Evolutionary conservation across 495 filamentous ascomycete genomes (phyloP).

Genomic region (Pseudomonodictys pantanalensis): DNA sequence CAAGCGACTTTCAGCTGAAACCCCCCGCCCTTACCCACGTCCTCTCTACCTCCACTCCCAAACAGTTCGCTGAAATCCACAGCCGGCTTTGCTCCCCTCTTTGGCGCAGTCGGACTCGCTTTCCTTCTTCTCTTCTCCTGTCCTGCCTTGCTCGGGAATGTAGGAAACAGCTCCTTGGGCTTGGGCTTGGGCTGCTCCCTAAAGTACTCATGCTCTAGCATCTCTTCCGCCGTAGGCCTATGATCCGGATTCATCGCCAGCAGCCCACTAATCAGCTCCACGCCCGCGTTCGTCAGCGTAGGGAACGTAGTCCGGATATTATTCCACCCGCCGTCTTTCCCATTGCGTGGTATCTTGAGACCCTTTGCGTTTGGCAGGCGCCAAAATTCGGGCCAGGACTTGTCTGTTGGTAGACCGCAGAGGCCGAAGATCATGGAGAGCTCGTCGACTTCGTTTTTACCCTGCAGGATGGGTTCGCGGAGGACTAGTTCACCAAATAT

Average conservation of each 20-base stretch:
- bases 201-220: slow-evolving; percentile 81
- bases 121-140: slow-evolving; percentile 76
- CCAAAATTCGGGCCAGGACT: slow-evolving; percentile 82
- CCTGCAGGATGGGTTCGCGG: slow-evolving; percentile 77
- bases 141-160: slow-evolving; percentile 88
- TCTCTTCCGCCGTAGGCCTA: slow-evolving; percentile 67
- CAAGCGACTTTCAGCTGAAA: slow-evolving; percentile 70
- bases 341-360: slow-evolving; percentile 65
- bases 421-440: slow-evolving; percentile 77
- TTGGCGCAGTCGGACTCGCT: slow-evolving; percentile 83
- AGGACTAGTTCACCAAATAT: slow-evolving; percentile 91
- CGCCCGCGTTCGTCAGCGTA: slow-evolving; percentile 72
- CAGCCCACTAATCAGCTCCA: slow-evolving; percentile 62
- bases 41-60: slow-evolving; percentile 64
- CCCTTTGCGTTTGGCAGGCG: slow-evolving; percentile 85
- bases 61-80: slow-evolving; percentile 83
- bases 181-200: slow-evolving; percentile 85
- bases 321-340: slow-evolving; percentile 39
- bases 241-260: slow-evolving; percentile 71
- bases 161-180: slow-evolving; percentile 61
- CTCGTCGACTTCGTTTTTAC: slow-evolving; percentile 93
- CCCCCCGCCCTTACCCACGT: slow-evolving; percentile 73
- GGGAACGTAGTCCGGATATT: slow-evolving; percentile 71
- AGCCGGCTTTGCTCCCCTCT: slow-evolving; percentile 67
- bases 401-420: slow-evolving; percentile 83